Percentiles rank a stretch among this genome's conserved stretches.
Conservation (phyloP, 306 rosid genomes). For the Datisca glomerata region DNA sequence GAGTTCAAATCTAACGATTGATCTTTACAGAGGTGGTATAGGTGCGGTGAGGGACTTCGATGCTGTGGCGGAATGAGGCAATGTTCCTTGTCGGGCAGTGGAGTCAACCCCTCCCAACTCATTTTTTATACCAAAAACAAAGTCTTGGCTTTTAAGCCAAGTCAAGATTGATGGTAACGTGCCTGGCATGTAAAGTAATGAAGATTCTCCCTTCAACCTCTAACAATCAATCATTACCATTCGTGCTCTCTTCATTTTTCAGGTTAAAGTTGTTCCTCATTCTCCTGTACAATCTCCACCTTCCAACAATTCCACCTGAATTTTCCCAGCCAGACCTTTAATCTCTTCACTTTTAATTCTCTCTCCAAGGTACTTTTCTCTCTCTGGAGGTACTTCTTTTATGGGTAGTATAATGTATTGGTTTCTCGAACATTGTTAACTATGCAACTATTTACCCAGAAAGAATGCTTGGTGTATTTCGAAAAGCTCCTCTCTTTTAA, state of each 20-base stretch:
- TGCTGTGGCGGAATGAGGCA: no score
- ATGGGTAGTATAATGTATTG: no score
- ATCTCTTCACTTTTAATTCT: not conserved
- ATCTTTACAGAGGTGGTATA: no score
- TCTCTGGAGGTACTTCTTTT: not conserved
- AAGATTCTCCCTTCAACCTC: conserved; percentile 15
- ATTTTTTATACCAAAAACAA: conserved; percentile 13
- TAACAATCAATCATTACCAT: conserved; percentile 4
- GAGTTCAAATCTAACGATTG: no score
- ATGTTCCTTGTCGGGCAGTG: not conserved
- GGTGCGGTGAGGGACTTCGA: no score
- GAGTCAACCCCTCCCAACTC: not conserved
- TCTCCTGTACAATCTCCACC: not conserved
- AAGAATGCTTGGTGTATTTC: no score
- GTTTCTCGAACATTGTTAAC: not conserved
- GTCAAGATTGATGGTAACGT: conserved; percentile 44
- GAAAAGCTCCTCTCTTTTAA: no score
- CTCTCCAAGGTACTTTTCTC: not conserved
- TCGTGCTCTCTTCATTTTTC: not conserved
- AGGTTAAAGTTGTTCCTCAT: not conserved
- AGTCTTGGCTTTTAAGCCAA: conserved; percentile 63
- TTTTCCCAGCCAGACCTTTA: not conserved
- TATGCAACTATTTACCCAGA: no score
- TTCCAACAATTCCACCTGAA: not conserved
- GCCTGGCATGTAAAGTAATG: conserved; percentile 43